These are phyloP conservation scores for Metschnikowia borealis DNA, from an alignment of 805 yeast species.

Conservation along the genomic window DNA sequence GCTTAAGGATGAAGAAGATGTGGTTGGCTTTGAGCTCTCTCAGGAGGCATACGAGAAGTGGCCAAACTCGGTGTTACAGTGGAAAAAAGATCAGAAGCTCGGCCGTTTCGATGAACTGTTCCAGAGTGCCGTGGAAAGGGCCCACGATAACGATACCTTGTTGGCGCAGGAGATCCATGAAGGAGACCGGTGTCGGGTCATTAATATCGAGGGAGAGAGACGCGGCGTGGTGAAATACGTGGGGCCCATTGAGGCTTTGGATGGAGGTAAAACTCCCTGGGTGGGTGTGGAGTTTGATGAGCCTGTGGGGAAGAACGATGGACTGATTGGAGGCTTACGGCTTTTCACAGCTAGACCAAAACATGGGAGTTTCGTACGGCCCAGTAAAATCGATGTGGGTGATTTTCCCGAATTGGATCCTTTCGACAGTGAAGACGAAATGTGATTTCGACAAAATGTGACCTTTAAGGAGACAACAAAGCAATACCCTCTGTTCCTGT, in stretches of 20 bases:
- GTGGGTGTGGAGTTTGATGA: slow-evolving; percentile 82
- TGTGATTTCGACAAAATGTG: background rate
- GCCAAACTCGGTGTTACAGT: slow-evolving; percentile 60
- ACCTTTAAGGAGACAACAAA: background rate
- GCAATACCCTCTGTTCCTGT: background rate
- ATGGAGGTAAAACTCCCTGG: slow-evolving; percentile 54
- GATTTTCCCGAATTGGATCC: slow-evolving; percentile 52
- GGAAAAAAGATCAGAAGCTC: slow-evolving; percentile 67
- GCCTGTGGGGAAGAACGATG: slow-evolving; percentile 85
- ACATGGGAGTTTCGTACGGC: slow-evolving; percentile 78
- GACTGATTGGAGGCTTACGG: slow-evolving; percentile 56
- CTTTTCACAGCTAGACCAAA: slow-evolving; percentile 55
- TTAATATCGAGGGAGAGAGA: slow-evolving; percentile 48
- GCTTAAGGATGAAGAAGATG: slow-evolving; percentile 29
- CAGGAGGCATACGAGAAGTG: slow-evolving; percentile 61
- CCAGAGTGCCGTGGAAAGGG: slow-evolving; percentile 23
- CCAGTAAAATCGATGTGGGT: slow-evolving; percentile 64
- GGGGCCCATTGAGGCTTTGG: slow-evolving; percentile 64
- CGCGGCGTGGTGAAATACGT: slow-evolving; percentile 68
- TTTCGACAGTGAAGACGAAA: slow-evolving; percentile 40
- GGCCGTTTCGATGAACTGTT: slow-evolving; percentile 62
- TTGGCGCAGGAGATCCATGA: slow-evolving; percentile 29
- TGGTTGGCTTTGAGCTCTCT: slow-evolving; percentile 40
- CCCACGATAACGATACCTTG: background rate
- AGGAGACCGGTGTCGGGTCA: slow-evolving; percentile 53